phyloP scores from a whole-genome alignment of 164 flowering plant species.

The Chimonanthus praecox region DNA sequence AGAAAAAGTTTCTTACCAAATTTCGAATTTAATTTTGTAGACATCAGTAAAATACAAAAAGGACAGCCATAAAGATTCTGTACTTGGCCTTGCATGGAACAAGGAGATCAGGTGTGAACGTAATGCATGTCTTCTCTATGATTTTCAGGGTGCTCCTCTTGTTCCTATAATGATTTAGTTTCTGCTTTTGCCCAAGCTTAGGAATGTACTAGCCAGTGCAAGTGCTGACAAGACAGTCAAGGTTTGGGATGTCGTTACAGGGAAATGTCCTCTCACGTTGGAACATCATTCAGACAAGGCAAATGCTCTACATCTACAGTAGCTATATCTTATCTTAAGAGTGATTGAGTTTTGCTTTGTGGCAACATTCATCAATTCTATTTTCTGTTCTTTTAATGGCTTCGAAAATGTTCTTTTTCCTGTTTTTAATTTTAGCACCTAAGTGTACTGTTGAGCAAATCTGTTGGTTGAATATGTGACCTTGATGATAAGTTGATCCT shows the following conservation, averaged over 20 bases:
- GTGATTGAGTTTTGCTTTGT: neutral
- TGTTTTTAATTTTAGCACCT: neutral
- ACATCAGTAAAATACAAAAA: slow-evolving; percentile 54
- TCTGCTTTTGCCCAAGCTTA: slow-evolving; percentile 17
- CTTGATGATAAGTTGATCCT: too few relatives aligned
- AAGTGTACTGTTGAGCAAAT: too few relatives aligned
- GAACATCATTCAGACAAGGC: slow-evolving; percentile 87
- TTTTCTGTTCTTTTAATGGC: neutral
- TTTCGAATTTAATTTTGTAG: slow-evolving; percentile 23
- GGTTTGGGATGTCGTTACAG: slow-evolving; percentile 84
- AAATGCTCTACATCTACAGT: slow-evolving; percentile 7
- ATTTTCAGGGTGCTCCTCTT: neutral
- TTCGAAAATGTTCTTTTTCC: neutral
- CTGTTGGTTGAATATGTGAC: too few relatives aligned
- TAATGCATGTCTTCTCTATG: neutral
- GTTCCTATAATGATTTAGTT: neutral
- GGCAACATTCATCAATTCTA: neutral
- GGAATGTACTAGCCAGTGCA: slow-evolving; percentile 94
- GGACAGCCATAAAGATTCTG: slow-evolving; percentile 84
- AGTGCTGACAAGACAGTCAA: slow-evolving; percentile 88
- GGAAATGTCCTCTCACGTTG: slow-evolving; percentile 68
- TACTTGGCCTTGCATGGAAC: slow-evolving; percentile 96
- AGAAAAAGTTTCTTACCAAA: too few relatives aligned
- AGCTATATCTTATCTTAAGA: neutral
- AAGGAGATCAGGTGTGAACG: slow-evolving; percentile 62